Base-by-base conservation (phyloP, 345 rosid species). In the Geranium brycei region DNA sequence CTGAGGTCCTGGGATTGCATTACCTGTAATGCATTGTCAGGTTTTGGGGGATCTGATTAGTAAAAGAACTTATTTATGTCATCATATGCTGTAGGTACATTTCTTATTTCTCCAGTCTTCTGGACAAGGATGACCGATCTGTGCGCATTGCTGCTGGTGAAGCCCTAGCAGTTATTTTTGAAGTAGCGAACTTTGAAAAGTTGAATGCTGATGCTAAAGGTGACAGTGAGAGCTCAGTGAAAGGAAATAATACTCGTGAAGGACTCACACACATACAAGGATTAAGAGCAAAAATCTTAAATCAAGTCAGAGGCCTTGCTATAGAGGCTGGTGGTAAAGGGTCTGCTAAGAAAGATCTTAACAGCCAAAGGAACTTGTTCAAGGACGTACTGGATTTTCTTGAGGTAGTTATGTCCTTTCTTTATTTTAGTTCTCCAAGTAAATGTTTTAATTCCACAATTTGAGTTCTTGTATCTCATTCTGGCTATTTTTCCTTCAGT, bases 111-210 rank as follows among this genome's bases (percentile, higher is more conserved):
- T 88, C 93, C 71, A 59, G 78, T 66, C 76, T 93, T 60, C 77
- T 91, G 40, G 96, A 88, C 58, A 88, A 87, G 73, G 91, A 91
- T 71, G 99, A 93, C 60, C 86, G 99, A 31, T 73, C 88, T 57
- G 76, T 87, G 47, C 96, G 97, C 69, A 85, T 93, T 72, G 92
- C 96, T 70, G 92, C 95, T 75, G 99, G 99, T 53, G 96, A 88
- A 75, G 97, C 95, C 38, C 68, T 93, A 64, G 99, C 89, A 11
- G 38, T 88, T 51, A 83, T 93, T 64, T 85, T 88, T 75, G 99
- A 85, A 80, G 69, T 72, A 15, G 95, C 86, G 70, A 74, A 71
- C 73, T 66, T 93, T 10, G 96, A 86, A 70, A 92, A 87, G 77
- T 81, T 82, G 28, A 72, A 85, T 59, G 76, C 80, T 56, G 82